Percentiles rank a stretch among this genome's conserved stretches.
These are phyloP conservation scores for Sonneratia alba DNA, from an alignment of 345 rosid species.

Conservation along the genomic window DNA sequence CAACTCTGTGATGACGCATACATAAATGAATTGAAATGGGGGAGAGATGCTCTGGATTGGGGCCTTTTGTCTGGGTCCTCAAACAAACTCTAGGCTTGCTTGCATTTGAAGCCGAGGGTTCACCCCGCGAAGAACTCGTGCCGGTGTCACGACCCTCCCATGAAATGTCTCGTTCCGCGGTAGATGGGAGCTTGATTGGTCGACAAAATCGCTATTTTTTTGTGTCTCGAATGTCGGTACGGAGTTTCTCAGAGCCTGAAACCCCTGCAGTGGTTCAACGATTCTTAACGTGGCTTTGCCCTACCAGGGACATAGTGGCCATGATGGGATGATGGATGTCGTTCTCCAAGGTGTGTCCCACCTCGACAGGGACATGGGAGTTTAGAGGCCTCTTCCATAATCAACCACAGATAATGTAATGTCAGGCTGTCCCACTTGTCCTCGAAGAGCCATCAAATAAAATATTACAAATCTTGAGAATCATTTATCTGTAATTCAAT, in stretches of 20 bases:
- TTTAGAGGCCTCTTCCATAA: neutral
- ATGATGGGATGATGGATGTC: too few species aligned
- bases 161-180: neutral
- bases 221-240: neutral
- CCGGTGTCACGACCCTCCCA: too few species aligned
- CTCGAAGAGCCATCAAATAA: neutral
- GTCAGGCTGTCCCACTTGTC: neutral
- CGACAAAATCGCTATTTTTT: neutral
- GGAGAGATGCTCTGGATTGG: too few species aligned
- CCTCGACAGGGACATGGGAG: neutral
- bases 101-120: too few species aligned
- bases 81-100: too few species aligned
- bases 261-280: neutral
- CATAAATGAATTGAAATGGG: too few species aligned
- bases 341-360: neutral
- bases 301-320: too few species aligned
- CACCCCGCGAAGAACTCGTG: too few species aligned
- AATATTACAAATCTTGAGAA: too few species aligned
- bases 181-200: neutral
- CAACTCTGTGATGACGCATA: too few species aligned
- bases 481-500: too few species aligned
- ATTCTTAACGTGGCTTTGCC: neutral
- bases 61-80: too few species aligned
- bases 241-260: neutral
- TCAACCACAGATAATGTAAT: neutral